Evolutionary conservation across 495 filamentous ascomycete genomes (phyloP), one percentile per base, ranked within the genome.

Genomic region (Aspergillus conjunctus): DNA sequence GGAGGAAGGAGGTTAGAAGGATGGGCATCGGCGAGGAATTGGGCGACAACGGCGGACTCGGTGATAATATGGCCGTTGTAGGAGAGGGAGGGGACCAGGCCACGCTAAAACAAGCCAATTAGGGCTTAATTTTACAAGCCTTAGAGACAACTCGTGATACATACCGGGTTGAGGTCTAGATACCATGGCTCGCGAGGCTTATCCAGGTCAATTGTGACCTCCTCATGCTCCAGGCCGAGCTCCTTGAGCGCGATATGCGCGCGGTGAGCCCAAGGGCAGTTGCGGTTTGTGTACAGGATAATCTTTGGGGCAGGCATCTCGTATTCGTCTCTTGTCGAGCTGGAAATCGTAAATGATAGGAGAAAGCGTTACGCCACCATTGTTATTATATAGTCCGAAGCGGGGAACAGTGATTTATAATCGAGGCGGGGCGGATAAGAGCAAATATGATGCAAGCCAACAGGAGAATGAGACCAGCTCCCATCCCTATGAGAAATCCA

Each of bases 201-300:
- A 63, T 72, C 66, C 48, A 97, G 80, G 68, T 92, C 88, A 69
- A 96, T 92, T 54, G 85, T 86, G 65, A 92, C 89, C 65, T 93
- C 89, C 62, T 93, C 86, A 63, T 85, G 94, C 1, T 87, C 82
- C 18, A 96, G 68, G 30, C 83, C 81, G 12, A 92, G 82, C 69
- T 92, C 90, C 22, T 82, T 79, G 26, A 96, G 83, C 8, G 84
- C 84, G 48, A 93, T 92, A 68, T 95, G 88, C 2, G 83, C 90
- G 22, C 92, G 87, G 67, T 94, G 90, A 1, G 91, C 91, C 83
- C 84, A 95, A 15, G 92, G 92, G 74, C 91, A 95, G 51, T 48
- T 26, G 63, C 84, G 87, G 80, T 88, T 91, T 57, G 90, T 93
- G 73, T 95, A 95, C 22, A 91, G 70, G 45, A 71, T 81, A 65